A percentile compares a stretch with the other conserved stretches of the same genome.
phyloP scores from a whole-genome alignment of 352 stramenopile genomes.

The Pythium insidiosum region DNA sequence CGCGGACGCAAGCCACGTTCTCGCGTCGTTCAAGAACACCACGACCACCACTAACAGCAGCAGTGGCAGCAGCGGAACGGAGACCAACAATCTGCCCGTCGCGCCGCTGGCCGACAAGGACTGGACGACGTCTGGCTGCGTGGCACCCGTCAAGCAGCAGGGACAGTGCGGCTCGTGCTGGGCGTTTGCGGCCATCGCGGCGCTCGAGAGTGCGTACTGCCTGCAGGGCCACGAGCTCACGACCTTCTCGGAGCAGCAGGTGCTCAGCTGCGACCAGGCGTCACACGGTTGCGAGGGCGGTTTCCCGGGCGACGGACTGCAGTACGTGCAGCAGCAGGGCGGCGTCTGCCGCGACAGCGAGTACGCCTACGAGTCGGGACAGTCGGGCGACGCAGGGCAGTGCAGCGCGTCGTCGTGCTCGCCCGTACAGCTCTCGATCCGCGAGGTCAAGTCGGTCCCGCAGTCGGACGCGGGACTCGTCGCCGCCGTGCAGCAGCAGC shows the following conservation, averaged over 20 bases:
- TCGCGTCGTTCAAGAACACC: not conserved
- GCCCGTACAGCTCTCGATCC: slow-evolving; percentile 14
- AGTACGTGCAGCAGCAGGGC: slow-evolving; percentile 77
- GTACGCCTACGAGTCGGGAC: slow-evolving; percentile 80
- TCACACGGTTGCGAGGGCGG: slow-evolving; percentile 89
- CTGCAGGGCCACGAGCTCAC: slow-evolving; percentile 63
- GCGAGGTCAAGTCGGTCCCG: slow-evolving; percentile 43
- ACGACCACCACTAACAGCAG: too few species aligned
- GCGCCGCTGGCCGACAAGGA: too few species aligned
- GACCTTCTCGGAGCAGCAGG: slow-evolving; percentile 89
- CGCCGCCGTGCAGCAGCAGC: slow-evolving; percentile 82
- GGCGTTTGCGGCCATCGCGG: slow-evolving; percentile 92
- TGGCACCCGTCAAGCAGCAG: slow-evolving; percentile 91
- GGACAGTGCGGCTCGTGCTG: slow-evolving; percentile 97
- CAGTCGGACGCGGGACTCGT: slow-evolving; percentile 78
- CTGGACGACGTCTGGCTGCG: slow-evolving; percentile 53
- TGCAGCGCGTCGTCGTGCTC: slow-evolving; percentile 31
- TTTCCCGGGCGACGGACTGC: slow-evolving; percentile 80
- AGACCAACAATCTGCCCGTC: too few species aligned
- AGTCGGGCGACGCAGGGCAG: slow-evolving; percentile 15
- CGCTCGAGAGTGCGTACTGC: slow-evolving; percentile 87
- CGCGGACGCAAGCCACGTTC: not conserved
- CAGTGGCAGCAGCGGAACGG: too few species aligned
- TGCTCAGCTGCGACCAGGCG: slow-evolving; percentile 84
- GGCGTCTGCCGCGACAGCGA: slow-evolving; percentile 67